phyloP scores from a whole-genome alignment of 106 monocot species.

The Dioscorea dumetorum region DNA sequence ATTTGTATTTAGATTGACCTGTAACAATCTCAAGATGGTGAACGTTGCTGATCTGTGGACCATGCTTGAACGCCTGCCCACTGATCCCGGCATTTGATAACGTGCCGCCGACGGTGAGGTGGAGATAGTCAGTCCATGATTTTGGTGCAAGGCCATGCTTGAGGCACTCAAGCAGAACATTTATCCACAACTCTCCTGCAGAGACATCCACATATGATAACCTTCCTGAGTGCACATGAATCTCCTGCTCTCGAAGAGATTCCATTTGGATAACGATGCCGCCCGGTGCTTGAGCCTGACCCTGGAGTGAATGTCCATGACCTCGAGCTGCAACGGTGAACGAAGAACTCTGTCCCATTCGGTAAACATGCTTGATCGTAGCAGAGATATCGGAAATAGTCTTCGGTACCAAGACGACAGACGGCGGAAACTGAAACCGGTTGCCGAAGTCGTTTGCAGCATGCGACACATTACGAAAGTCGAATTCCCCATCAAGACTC shows the following conservation, averaged over 20 bases:
- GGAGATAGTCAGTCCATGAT: conserved; percentile 97
- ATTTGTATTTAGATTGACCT: conserved; percentile 20
- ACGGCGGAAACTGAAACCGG: conserved; percentile 30
- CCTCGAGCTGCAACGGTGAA: conserved; percentile 81
- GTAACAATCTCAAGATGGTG: conserved; percentile 68
- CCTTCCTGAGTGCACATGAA: conserved; percentile 14
- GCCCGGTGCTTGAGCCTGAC: conserved; percentile 70
- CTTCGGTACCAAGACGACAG: conserved; percentile 41
- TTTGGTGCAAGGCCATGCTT: conserved; percentile 70
- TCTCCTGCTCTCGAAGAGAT: conserved; percentile 13
- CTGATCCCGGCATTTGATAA: conserved; percentile 92
- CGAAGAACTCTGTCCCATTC: conserved; percentile 30
- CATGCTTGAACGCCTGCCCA: conserved; percentile 86
- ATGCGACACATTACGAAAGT: conserved; percentile 31
- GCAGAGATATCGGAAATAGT: conserved; percentile 47
- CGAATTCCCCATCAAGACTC: conserved; percentile 37
- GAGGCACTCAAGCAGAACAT: conserved; percentile 52
- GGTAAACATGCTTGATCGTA: conserved; percentile 34
- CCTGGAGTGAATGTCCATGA: conserved; percentile 76
- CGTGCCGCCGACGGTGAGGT: conserved; percentile 83
- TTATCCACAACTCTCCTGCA: conserved; percentile 72
- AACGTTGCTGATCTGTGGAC: conserved; percentile 93
- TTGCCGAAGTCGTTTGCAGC: conserved; percentile 71
- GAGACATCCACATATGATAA: conserved; percentile 49
- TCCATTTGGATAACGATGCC: conserved; percentile 76